These are phyloP conservation scores for Fomes fomentarius DNA, from an alignment of 1,284 basidiomycete genomes.

Conservation along the genomic window DNA sequence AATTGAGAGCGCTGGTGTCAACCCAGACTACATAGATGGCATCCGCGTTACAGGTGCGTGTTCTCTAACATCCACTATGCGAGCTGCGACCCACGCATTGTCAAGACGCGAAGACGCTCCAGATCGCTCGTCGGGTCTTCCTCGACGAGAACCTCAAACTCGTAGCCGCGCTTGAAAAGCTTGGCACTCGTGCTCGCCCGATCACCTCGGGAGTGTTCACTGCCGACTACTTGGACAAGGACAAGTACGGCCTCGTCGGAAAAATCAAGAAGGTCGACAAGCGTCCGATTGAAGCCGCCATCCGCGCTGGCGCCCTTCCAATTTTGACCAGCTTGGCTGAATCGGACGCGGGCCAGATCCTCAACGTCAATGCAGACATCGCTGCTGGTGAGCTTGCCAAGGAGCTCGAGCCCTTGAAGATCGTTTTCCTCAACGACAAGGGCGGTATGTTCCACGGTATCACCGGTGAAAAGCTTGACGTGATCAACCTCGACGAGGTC, in stretches of 20 bases:
- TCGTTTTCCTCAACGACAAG: slow-evolving; percentile 98
- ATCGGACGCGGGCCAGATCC: slow-evolving; percentile 88
- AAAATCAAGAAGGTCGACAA: slow-evolving; percentile 94
- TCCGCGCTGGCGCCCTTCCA: slow-evolving; percentile 90
- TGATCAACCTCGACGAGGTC: slow-evolving; percentile 98
- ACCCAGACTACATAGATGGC: slow-evolving; percentile 95
- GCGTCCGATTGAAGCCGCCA: slow-evolving; percentile 92
- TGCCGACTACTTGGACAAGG: slow-evolving; percentile 91
- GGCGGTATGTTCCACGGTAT: slow-evolving; percentile 98
- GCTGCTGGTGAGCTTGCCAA: slow-evolving; percentile 96
- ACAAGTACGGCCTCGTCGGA: slow-evolving; percentile 94
- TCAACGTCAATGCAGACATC: slow-evolving; percentile 97
- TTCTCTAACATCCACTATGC: background rate
- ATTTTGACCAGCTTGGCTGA: slow-evolving; percentile 94
- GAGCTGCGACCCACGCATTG: too few species aligned
- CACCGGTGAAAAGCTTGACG: slow-evolving; percentile 91
- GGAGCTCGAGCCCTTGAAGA: slow-evolving; percentile 98
- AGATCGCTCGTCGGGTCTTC: slow-evolving; percentile 94
- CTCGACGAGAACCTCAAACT: slow-evolving; percentile 94
- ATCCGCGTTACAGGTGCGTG: slow-evolving; percentile 88
- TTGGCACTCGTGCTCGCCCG: slow-evolving; percentile 92
- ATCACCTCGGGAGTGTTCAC: slow-evolving; percentile 97
- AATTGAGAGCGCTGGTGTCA: slow-evolving; percentile 87
- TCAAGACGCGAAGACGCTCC: slow-evolving; percentile 87
- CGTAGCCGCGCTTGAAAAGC: slow-evolving; percentile 86